Evolutionary conservation across 768 basidiomycete genomes (phyloP), one percentile per base, ranked within the genome.

Genomic region (Lactarius psammicola): DNA sequence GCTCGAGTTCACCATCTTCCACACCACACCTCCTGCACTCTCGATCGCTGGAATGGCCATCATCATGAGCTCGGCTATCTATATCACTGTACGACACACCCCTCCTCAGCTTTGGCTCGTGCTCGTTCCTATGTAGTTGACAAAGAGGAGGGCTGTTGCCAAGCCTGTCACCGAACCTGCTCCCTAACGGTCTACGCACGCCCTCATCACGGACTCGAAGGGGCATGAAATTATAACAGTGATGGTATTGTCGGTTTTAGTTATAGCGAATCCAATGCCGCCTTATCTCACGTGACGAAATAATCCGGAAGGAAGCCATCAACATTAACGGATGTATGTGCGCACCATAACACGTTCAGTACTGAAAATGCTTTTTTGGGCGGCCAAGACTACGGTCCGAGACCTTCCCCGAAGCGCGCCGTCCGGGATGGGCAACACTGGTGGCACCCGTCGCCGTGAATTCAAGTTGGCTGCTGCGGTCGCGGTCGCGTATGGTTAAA

Each of bases 1-100:
- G 18, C 77, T 92, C 13, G 88, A 94, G 73, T 78, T 83, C 4
- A 67, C 88, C 49, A 81, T 89, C 70, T 90, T 93, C 74, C 78
- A 84, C 54, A 80, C 80, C 0, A 73, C 78, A 6, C 90, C 89
- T 0, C 82, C 88, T 1, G 68, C 78, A 1, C 76, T 89, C 33
- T 89, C 87, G 3, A 71, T 87, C 5, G 69, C 85, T 11, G 92
- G 92, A 1, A 86, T 85, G 1, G 53, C 78, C 5, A 83, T 92
- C 64, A 93, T 92, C 68, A 74, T 91, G 42, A 69, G 77, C 2
- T 81, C 84, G 11, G 89, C 89, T 0, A 68, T 87, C 30, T 90
- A 84, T 72, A 83, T 88, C 38, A 88, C 84, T 10, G 88, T 91
- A 75, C 67, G 84, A 75, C 55, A 59, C 46, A 46, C 40, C 55